Evolutionary conservation across 2,329 filamentous ascomycete genomes (phyloP), one percentile per base, ranked within the genome.

Genomic region (Cercospora citrullina): DNA sequence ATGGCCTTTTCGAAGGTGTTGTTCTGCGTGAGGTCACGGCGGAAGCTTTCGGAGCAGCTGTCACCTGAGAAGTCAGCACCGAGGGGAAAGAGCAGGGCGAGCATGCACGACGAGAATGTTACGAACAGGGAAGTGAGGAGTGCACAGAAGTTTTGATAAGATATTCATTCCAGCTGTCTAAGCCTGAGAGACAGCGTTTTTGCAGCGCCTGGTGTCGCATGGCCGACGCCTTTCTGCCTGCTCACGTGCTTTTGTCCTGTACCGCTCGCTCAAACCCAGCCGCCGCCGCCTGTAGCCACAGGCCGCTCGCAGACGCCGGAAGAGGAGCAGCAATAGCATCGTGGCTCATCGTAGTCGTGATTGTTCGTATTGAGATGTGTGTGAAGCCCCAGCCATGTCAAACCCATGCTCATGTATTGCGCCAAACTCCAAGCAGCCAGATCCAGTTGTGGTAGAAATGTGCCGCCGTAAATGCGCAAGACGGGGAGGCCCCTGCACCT

Each of bases 371-470:
- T 4, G 53, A 4, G 16, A 58, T 16, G 28, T 63, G 28, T 63
- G 31, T 16, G 16, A 45, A 30, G 28, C 58, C n/a, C n/a, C 53
- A 57, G 58, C 64, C 57, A 51, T 36, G 21, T 36, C 53, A 30
- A 55, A 10, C 42, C 58, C 51, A 36, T 64, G 10, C 33, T 30
- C 28, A n/a, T 63, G 16, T 30, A 14, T 10, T 62, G 63, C 67
- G 53, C 67, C 67, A 16, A 66, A 68, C 67, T 53, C 67, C 67
- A 45, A 59, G 63, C 67, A 68, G 67, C 63, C 57, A 65, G 23
- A 55, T 68, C 67, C 58, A 63, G 59, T 58, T 64, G 58, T 53
- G 23, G 42, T 66, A 63, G 60, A 65, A 68, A 36, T 63, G 62
- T 60, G 67, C 67, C 63, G 59, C 60, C 63, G 10, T 60, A 64